phyloP scores from a whole-genome alignment of 495 filamentous ascomycete species.

The Podospora conica region DNA sequence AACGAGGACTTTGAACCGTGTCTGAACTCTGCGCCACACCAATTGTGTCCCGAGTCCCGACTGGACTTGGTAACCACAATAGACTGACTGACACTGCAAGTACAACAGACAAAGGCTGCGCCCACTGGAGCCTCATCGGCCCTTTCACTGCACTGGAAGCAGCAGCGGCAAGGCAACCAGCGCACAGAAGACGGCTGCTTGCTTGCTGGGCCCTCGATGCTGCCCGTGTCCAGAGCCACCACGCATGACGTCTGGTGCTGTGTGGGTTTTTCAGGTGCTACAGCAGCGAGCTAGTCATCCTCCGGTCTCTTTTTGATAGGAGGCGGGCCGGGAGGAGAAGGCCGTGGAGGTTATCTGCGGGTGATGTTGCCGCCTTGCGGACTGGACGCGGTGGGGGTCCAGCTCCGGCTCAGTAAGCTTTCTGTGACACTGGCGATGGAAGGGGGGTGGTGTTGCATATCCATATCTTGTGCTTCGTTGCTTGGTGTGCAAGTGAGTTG shows the following conservation, averaged over 20 bases:
- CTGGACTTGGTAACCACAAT: not conserved
- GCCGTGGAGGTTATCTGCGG: not conserved
- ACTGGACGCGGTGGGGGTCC: not conserved
- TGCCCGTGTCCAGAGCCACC: not conserved
- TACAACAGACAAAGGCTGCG: not conserved
- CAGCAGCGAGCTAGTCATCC: not conserved
- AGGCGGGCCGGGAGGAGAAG: not conserved
- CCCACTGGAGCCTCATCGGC: conserved; percentile 4
- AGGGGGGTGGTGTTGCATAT: not conserved
- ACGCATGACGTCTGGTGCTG: not conserved
- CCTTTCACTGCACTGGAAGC: not conserved
- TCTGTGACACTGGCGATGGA: not conserved
- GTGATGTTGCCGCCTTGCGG: not conserved
- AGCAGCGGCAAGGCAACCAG: not conserved
- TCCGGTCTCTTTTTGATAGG: not conserved
- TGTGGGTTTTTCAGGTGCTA: not conserved
- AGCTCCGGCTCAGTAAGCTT: not conserved
- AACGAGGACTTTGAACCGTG: not conserved
- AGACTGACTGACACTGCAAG: not conserved
- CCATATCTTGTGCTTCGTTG: not conserved
- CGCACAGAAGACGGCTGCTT: not conserved
- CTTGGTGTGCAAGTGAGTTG: not conserved
- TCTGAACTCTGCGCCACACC: not conserved
- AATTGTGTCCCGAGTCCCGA: not conserved
- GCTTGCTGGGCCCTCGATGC: not conserved